Evolutionary conservation across 805 yeast species (phyloP).

Genomic region (Saccharomycopsis vini): DNA sequence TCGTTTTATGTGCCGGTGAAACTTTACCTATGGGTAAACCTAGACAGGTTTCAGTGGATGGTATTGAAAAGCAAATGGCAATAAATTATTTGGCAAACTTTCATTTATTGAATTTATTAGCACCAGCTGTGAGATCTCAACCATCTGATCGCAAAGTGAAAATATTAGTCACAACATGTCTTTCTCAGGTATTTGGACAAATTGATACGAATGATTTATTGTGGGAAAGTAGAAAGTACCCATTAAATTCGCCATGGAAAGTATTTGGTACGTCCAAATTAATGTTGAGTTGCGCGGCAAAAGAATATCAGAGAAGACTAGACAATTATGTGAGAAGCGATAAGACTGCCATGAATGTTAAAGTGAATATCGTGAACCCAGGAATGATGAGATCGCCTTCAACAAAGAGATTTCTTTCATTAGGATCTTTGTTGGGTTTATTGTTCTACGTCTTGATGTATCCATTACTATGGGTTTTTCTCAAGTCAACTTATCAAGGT

Average conservation of each 20-base stretch:
- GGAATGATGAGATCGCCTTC: slow-evolving; percentile 88
- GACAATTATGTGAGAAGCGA: slow-evolving; percentile 56
- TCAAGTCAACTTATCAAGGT: slow-evolving; percentile 71
- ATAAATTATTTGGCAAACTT: slow-evolving; percentile 73
- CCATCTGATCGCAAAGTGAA: slow-evolving; percentile 94
- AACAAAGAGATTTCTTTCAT: slow-evolving; percentile 64
- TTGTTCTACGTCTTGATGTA: slow-evolving; percentile 57
- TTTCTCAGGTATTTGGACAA: slow-evolving; percentile 65
- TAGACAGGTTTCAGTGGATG: slow-evolving; percentile 68
- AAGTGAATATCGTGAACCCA: slow-evolving; percentile 75
- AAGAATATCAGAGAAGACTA: slow-evolving; percentile 65
- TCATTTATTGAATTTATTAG: slow-evolving; percentile 68
- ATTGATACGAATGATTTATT: slow-evolving; percentile 55
- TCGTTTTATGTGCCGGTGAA: slow-evolving; percentile 82
- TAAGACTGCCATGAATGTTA: slow-evolving; percentile 54
- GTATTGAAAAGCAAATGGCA: slow-evolving; percentile 79
- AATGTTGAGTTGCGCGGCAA: slow-evolving; percentile 63
- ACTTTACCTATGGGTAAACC: slow-evolving; percentile 57
- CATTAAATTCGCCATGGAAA: slow-evolving; percentile 55
- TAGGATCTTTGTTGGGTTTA: slow-evolving; percentile 63
- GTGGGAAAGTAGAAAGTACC: slow-evolving; percentile 53
- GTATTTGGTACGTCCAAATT: slow-evolving; percentile 79
- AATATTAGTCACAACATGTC: slow-evolving; percentile 68
- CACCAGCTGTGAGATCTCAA: slow-evolving; percentile 81
- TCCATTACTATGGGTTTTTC: slow-evolving; percentile 77